Base-by-base conservation (phyloP, 768 basidiomycete genomes). In the Kwoniella dejecticola region DNA sequence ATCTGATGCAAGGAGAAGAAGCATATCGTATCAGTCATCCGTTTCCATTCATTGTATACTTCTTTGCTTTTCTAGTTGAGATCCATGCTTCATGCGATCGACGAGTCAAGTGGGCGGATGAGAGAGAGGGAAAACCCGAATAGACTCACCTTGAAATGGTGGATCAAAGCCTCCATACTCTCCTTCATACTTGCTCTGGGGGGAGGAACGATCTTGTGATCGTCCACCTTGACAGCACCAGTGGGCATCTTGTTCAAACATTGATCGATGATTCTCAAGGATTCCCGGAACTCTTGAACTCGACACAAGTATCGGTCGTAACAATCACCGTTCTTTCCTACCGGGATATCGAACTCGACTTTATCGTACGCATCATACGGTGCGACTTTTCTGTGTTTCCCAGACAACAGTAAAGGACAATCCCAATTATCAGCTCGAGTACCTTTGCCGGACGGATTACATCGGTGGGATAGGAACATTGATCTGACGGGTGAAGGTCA, bases 121-220 rank as follows among this genome's bases (percentile, higher is more conserved):
- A n/a, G n/a, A n/a, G n/a, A n/a, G 21, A 48, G 52, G 26, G n/a
- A 17, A 52, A 38, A 46, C 4, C 15, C 52, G 15, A 44, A n/a
- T n/a, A n/a, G n/a, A 57, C 71, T 33, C 40, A 85, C 90, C 83
- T 99, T 99, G 84, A 99, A 97, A 82, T 98, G 95, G 78, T 99
- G 95, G 69, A 99, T 97, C 58, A 97, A 84, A 5, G 89, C 86
- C 81, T 97, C 94, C 93, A 97, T 97, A 80, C 88, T 91, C 82
- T 99, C 96, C 81, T 99, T 99, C 96, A 99, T 99, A 57, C 88
- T 88, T 0, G 95, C 94, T 59, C 95, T 88, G 13, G 95, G 93
- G 27, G 95, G 95, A 23, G 96, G 92, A 0, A 90, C 90, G 60
- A 98, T 86, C 81, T 99, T 99, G 82, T 96, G 89, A 81, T 98